A percentile compares a stretch with the other conserved stretches of the same genome.
These are phyloP conservation scores for Colletotrichum sp. DNA, from an alignment of 2,329 filamentous ascomycete genomes.

Conservation along the genomic window DNA sequence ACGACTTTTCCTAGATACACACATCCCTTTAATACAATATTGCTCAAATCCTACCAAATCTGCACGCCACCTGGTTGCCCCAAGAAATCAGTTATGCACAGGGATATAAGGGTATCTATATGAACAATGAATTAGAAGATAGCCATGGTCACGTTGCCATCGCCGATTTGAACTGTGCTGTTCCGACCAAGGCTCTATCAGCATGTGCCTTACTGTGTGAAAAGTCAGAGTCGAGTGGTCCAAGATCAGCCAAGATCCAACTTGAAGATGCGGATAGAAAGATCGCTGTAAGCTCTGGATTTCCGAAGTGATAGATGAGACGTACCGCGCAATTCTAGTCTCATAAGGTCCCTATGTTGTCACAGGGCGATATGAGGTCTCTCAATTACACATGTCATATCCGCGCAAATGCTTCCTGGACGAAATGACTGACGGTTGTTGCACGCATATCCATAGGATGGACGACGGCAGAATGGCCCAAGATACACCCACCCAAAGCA, in stretches of 20 bases:
- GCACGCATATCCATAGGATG: neutral
- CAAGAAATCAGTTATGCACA: neutral
- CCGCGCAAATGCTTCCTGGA: neutral
- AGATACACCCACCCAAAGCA: neutral
- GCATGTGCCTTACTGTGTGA: neutral
- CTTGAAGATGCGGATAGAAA: neutral
- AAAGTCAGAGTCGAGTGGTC: neutral
- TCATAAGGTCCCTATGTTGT: neutral
- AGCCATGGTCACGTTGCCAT: neutral
- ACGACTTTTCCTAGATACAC: neutral
- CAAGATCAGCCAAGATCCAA: neutral
- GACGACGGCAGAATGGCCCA: neutral
- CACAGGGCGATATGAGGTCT: neutral
- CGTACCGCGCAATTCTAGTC: neutral
- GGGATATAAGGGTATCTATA: neutral
- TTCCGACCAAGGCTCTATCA: neutral
- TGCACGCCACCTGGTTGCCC: rapidly evolving
- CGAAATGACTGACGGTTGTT: neutral
- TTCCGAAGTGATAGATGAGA: neutral
- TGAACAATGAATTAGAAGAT: neutral
- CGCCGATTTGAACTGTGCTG: neutral
- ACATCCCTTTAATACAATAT: rapidly evolving
- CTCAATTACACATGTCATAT: neutral
- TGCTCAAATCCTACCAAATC: neutral
- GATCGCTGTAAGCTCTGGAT: neutral